Conservation (phyloP, 1,284 basidiomycete genomes). For the Sanguinoderma infundibulare region DNA sequence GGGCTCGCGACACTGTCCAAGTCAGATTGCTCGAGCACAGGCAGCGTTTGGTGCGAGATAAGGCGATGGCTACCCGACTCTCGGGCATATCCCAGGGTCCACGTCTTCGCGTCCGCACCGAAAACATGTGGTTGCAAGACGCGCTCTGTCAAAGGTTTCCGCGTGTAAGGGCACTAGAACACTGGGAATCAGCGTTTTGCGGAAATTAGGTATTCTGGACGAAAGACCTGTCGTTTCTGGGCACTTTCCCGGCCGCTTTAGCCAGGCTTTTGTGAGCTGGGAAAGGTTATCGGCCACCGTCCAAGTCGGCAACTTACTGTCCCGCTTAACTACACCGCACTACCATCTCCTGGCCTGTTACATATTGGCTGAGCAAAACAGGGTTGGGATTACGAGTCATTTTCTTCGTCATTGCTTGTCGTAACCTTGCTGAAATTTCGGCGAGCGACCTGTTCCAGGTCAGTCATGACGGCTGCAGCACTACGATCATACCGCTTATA, state of each 20-base stretch:
- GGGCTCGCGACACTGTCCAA: constrained; percentile 1
- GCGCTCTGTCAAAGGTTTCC: constrained; percentile 21
- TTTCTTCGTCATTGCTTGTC: not conserved
- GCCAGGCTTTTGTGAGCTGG: constrained; percentile 14
- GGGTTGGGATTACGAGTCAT: not conserved
- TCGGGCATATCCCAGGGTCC: constrained; percentile 22
- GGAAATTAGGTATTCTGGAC: constrained; percentile 8
- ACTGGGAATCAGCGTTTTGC: constrained; percentile 13
- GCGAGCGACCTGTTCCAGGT: not conserved
- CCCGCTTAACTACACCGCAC: not conserved
- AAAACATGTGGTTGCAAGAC: constrained; percentile 26
- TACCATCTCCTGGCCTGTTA: not conserved
- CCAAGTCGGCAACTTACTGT: constrained; percentile 13
- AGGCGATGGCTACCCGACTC: constrained; percentile 17
- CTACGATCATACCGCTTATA: not conserved
- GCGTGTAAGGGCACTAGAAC: constrained; percentile 24
- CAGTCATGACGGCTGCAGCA: not conserved
- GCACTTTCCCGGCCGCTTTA: not conserved
- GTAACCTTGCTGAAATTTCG: not conserved
- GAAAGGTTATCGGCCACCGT: constrained; percentile 12
- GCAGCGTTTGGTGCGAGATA: constrained; percentile 12
- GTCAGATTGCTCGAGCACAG: constrained; percentile 18
- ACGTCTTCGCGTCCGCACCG: constrained; percentile 24
- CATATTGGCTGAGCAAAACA: not conserved
- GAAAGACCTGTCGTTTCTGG: constrained; percentile 1